Percentiles rank a stretch among this genome's conserved stretches.
These are phyloP conservation scores for Sherardia arvensis DNA, from an alignment of 257 asterid species.

Conservation along the genomic window DNA sequence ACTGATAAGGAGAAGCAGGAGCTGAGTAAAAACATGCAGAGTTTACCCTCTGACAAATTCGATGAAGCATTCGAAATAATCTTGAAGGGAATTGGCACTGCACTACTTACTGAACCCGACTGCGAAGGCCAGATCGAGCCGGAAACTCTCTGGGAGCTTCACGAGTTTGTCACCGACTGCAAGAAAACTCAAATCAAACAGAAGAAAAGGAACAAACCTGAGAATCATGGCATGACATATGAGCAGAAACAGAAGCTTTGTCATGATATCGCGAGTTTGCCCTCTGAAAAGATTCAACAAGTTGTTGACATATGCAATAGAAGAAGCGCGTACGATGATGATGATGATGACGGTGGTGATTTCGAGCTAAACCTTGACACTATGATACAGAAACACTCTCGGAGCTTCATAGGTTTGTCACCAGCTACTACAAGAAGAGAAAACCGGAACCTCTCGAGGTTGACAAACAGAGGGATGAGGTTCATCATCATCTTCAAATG, in stretches of 20 bases:
- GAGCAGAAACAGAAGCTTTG: neutral
- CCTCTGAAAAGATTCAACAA: neutral
- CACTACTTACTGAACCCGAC: neutral
- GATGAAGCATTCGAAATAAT: slow-evolving; percentile 15
- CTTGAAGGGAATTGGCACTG: neutral
- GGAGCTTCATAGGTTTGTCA: slow-evolving; percentile 97
- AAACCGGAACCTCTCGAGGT: too few species aligned
- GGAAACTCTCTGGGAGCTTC: neutral
- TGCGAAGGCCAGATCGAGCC: neutral
- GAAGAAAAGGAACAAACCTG: too few species aligned
- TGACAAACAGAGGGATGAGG: slow-evolving; percentile 18
- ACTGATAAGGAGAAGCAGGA: slow-evolving; percentile 85
- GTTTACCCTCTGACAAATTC: slow-evolving; percentile 77
- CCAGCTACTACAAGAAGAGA: slow-evolving; percentile 74
- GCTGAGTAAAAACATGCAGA: slow-evolving; percentile 76
- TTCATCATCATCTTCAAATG: slow-evolving; percentile 79
- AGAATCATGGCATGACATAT: neutral
- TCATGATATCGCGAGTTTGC: neutral
- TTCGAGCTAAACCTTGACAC: slow-evolving; percentile 78
- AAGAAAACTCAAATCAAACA: neutral
- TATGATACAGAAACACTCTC: slow-evolving; percentile 63
- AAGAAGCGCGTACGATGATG: slow-evolving; percentile 58
- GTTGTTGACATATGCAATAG: slow-evolving; percentile 28
- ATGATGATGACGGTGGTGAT: slow-evolving; percentile 84
- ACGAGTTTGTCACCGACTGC: neutral